Base-by-base conservation (phyloP, 2,329 filamentous ascomycete genomes). In the Didymella keratinophila region DNA sequence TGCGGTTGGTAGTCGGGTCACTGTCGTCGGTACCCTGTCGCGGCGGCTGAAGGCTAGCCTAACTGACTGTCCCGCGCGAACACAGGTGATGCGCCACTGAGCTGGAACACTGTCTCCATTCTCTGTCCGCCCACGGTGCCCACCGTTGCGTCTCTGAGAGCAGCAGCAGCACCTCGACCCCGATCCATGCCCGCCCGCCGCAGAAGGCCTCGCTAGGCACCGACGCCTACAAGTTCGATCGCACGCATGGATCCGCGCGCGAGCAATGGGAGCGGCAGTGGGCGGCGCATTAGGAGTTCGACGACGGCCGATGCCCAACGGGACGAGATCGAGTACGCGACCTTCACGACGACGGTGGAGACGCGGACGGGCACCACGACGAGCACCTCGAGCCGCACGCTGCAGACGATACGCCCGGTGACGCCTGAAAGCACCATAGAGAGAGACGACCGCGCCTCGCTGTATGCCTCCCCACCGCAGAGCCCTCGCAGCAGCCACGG, bases 351-450 rank as follows among this genome's bases (percentile, higher is more conserved):
- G 3, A 43, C 52, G 4, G 39, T 58, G 6, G 48, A 39, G 42
- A 55, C 46, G 16, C 36, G 39, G n/a, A 48, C 14, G 21, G 43
- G 50, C 47, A 52, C 52, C 14, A 49, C 28, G 14, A 54, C 55
- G 37, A 52, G 58, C 44, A 60, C 62, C 46, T 67, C 70, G 25
- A 52, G 18, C 18, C 21, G 41, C 12, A n/a, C 41, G 41, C 41
- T 43, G 60, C 16, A 60, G 21, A 71, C 84, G 44, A 85, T 89
- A 69, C 86, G 89, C 62, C 80, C 87, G 56, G 87, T 90, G 63
- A 90, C 88, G 61, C 88, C 89, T 64, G 32, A 36, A 16, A 2
- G 5, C 32, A n/a, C 3, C 14, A 14, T 4, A 12, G 30, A 16
- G 12, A 32, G 6, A 16, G 32, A 36, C 32, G 89, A 92, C 42